Evolutionary conservation across 129 eudicot genomes (phyloP).

Genomic region (Tanacetum coccineum): DNA sequence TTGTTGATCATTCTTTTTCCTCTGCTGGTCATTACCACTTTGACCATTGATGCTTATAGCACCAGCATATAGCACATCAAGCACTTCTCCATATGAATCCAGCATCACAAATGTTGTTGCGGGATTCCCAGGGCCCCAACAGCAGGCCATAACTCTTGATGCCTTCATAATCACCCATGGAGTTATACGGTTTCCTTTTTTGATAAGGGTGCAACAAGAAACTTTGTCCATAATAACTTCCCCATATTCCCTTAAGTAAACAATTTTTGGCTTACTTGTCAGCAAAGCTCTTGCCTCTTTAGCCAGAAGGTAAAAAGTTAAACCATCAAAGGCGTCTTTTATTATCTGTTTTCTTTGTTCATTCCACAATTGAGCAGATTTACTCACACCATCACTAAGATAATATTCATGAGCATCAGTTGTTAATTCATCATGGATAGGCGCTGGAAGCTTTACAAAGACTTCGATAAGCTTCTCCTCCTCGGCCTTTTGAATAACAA

Average conservation of each 20-base stretch:
- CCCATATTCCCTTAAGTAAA: constrained; percentile 72
- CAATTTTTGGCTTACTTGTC: constrained; percentile 76
- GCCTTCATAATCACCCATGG: constrained; percentile 74
- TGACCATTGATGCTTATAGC: constrained; percentile 69
- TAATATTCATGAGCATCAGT: constrained; percentile 70
- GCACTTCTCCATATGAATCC: constrained; percentile 85
- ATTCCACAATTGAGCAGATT: constrained; percentile 92
- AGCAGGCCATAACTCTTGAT: constrained; percentile 98
- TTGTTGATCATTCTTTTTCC: constrained; percentile 87
- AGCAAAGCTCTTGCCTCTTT: constrained; percentile 82
- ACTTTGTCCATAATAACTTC: constrained; percentile 67
- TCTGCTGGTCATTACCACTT: constrained; percentile 63
- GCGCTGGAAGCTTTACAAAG: constrained; percentile 59
- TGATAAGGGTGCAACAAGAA: constrained; percentile 74
- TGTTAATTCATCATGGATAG: constrained; percentile 44
- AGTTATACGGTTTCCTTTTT: constrained; percentile 51
- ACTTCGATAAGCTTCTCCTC: constrained; percentile 94
- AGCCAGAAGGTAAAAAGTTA: constrained; percentile 87
- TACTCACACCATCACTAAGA: constrained; percentile 92
- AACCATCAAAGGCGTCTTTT: constrained; percentile 62
- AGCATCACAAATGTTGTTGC: constrained; percentile 96
- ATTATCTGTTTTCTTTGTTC: constrained; percentile 89
- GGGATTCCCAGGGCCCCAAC: constrained; percentile 99
- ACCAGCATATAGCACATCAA: constrained; percentile 76
- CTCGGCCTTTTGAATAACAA: constrained; percentile 89